Evolutionary conservation across 2,329 filamentous ascomycete genomes (phyloP), one percentile per base, ranked within the genome.

Genomic region (Orbilia brochopaga): DNA sequence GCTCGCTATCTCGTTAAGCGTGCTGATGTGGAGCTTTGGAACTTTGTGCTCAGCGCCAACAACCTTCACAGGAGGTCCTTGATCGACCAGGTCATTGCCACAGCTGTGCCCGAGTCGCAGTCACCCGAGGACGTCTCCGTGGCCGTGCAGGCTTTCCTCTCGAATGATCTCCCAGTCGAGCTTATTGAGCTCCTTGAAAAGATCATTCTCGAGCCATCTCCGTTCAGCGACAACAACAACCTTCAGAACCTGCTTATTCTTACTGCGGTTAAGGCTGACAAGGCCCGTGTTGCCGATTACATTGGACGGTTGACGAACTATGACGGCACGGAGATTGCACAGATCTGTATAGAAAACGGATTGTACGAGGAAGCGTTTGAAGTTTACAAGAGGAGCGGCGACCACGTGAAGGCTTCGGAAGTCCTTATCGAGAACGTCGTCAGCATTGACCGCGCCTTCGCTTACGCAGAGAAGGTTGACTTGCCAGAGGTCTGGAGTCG

Each of bases 131-230:
- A 96, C 83, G 94, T 99, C 35, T 96, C 91, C 0, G 86, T 97
- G 75, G 94, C 94, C 53, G 94, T 99, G 65, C 90, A 95, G 77
- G 89, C 92, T 46, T 96, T 99, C 84, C 87, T 99, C 59, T 88
- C 89, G 75, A 90, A 90, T 64, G 94, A 99, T 78, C 84, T 99
- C 75, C 94, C 94, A 7, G 88, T 88, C 2, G 94, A 99, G 83
- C 85, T 99, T 57, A 97, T 99, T 77, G 95, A 99, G 80, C 86
- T 99, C 40, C 85, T 99, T 17, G 95, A 99, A 84, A 99, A 97
- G 87, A 99, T 99, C 76, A 93, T 99, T 32, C 83, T 99, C n/a
- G 94, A 99, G 83, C 95, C 94, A n/a, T 96, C 93, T 2, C 91
- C 91, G 3, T 99, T 99, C 84, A 97, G 91, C 77, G 95, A 99